Percentiles rank a stretch among this genome's conserved stretches.
Conservation (phyloP, 495 filamentous ascomycete genomes). For the Podospora sp. region DNA sequence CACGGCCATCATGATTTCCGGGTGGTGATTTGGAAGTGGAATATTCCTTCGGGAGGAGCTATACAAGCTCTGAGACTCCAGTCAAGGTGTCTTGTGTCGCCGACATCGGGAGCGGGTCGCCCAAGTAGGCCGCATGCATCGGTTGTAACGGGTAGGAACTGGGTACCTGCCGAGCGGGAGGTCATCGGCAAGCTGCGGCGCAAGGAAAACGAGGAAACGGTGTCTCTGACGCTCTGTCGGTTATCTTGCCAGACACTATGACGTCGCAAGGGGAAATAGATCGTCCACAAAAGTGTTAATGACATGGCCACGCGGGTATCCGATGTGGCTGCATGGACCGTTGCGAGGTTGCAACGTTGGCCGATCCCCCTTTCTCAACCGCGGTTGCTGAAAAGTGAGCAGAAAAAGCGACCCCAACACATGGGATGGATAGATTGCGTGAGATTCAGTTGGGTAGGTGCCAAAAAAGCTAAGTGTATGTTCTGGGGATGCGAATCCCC, state of each 20-base stretch:
- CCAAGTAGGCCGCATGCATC: background rate
- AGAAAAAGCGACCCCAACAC: background rate
- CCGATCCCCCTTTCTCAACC: background rate
- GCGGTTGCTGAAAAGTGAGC: background rate
- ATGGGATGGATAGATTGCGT: background rate
- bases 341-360: background rate
- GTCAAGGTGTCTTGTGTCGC: background rate
- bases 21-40: too few relatives aligned
- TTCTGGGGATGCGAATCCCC: background rate
- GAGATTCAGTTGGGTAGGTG: background rate
- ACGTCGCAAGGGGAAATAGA: background rate
- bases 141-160: background rate
- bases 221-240: background rate
- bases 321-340: conserved; percentile 2
- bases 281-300: background rate
- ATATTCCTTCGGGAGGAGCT: too few relatives aligned
- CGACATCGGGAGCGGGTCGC: background rate
- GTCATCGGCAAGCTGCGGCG: background rate
- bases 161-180: background rate
- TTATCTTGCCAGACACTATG: background rate
- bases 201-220: background rate
- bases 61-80: too few relatives aligned
- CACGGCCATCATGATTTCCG: background rate
- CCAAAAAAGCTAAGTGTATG: background rate
- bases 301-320: background rate